Percentiles rank a stretch among this genome's conserved stretches.
These are phyloP conservation scores for Suillus plorans DNA, from an alignment of 768 basidiomycete species.

Conservation along the genomic window DNA sequence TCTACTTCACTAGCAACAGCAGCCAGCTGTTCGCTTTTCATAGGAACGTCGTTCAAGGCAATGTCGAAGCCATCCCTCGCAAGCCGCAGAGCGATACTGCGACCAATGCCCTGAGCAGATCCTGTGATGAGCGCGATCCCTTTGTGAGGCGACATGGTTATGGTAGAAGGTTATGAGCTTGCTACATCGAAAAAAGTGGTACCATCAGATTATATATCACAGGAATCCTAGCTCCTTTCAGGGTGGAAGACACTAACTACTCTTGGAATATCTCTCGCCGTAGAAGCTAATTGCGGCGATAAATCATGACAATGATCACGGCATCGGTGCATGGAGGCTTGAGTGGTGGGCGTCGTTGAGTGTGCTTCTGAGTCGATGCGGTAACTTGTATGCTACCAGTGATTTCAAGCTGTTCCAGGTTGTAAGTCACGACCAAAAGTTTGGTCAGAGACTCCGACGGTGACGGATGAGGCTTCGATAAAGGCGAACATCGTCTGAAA, in stretches of 20 bases:
- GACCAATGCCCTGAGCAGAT: conserved; percentile 25
- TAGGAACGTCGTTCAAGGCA: conserved; percentile 24
- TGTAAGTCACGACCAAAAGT: not conserved
- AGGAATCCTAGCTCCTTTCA: not conserved
- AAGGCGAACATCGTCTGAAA: not conserved
- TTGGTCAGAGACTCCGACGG: not conserved
- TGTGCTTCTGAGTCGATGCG: not conserved
- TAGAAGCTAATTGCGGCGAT: not conserved
- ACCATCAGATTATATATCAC: not conserved
- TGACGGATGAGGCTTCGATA: not conserved
- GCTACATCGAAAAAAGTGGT: not conserved
- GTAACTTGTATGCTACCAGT: not conserved
- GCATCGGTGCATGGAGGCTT: not conserved
- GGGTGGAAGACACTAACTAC: not conserved
- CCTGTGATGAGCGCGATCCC: conserved; percentile 26
- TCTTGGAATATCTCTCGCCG: not conserved
- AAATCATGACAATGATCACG: not conserved
- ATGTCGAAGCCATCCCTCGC: conserved; percentile 29
- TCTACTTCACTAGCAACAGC: conserved; percentile 14
- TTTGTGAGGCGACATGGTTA: conserved; percentile 10
- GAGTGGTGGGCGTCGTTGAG: not conserved
- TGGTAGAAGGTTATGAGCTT: not conserved
- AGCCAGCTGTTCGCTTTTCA: conserved; percentile 9
- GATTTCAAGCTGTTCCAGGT: not conserved
- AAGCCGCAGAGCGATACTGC: conserved; percentile 26